Percentiles rank a stretch among this genome's conserved stretches.
Conservation (phyloP, 495 filamentous ascomycete species). For the Staphylotrichum longicolle region DNA sequence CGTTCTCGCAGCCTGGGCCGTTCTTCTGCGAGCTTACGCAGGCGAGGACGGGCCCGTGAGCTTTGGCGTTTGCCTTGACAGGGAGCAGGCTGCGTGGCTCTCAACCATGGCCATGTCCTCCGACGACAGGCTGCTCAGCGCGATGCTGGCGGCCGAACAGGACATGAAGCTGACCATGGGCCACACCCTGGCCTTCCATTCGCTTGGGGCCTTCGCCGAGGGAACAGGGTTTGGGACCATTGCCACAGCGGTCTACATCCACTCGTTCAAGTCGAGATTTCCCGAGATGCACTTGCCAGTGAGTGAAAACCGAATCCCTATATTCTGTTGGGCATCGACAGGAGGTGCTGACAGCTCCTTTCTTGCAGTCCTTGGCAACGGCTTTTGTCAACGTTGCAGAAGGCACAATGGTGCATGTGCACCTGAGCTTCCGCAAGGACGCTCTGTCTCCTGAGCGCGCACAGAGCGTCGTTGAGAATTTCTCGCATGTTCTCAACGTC, state of each 20-base stretch:
- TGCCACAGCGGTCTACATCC: slow-evolving; percentile 5
- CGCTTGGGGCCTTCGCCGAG: slow-evolving; percentile 11
- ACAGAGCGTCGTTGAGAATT: slow-evolving; percentile 12
- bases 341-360: not conserved
- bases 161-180: slow-evolving; percentile 18
- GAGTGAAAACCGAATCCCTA: not conserved
- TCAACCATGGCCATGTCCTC: slow-evolving; percentile 13
- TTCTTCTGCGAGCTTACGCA: slow-evolving; percentile 13
- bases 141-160: slow-evolving; percentile 14
- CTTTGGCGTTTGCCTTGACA: slow-evolving; percentile 16
- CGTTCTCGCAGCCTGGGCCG: slow-evolving; percentile 10
- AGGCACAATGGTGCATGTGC: slow-evolving; percentile 15
- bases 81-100: slow-evolving; percentile 15
- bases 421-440: slow-evolving; percentile 16
- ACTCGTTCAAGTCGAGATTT: slow-evolving; percentile 10
- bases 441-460: not conserved
- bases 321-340: too few species aligned
- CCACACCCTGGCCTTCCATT: slow-evolving; percentile 15
- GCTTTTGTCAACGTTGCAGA: slow-evolving; percentile 11
- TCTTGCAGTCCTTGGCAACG: slow-evolving; percentile 6
- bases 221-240: not conserved
- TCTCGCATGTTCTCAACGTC: slow-evolving; percentile 8
- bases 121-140: slow-evolving; percentile 11
- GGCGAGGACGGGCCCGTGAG: slow-evolving; percentile 17
- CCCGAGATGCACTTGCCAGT: slow-evolving; percentile 16